These are phyloP conservation scores for Boletellus ananiceps DNA, from an alignment of 768 basidiomycete species.

Conservation along the genomic window DNA sequence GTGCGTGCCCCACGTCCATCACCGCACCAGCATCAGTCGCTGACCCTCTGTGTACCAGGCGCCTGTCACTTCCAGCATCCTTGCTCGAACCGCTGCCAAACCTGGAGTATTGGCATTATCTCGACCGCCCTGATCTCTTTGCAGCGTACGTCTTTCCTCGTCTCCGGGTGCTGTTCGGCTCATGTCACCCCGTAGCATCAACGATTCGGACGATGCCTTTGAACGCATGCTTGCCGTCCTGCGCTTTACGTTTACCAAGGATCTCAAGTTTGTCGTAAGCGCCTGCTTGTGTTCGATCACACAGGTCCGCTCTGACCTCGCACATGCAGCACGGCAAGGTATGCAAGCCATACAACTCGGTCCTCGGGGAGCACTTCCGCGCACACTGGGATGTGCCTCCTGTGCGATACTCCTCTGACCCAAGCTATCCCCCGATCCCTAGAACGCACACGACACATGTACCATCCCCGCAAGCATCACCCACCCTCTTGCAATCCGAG, in stretches of 20 bases:
- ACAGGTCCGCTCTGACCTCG: not conserved
- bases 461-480: constrained; percentile 22
- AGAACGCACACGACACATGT: constrained; percentile 35
- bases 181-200: constrained; percentile 55
- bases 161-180: not conserved
- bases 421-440: constrained; percentile 43
- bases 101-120: constrained; percentile 93
- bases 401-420: constrained; percentile 46
- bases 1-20: constrained; percentile 42
- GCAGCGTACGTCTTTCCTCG: constrained; percentile 63
- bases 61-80: constrained; percentile 88
- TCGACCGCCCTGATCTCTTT: constrained; percentile 88
- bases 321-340: constrained; percentile 73
- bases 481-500: constrained; percentile 34
- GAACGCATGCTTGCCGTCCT: constrained; percentile 92
- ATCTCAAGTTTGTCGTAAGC: constrained; percentile 87
- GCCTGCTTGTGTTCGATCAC: not conserved
- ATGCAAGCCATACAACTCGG: constrained; percentile 90
- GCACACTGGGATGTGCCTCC: constrained; percentile 82
- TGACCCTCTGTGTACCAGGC: constrained; percentile 45
- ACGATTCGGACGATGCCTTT: constrained; percentile 88
- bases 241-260: constrained; percentile 86
- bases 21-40: constrained; percentile 7
- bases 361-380: constrained; percentile 85
- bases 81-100: constrained; percentile 92